phyloP scores from a whole-genome alignment of 257 asterid species.

The Striga asiatica region DNA sequence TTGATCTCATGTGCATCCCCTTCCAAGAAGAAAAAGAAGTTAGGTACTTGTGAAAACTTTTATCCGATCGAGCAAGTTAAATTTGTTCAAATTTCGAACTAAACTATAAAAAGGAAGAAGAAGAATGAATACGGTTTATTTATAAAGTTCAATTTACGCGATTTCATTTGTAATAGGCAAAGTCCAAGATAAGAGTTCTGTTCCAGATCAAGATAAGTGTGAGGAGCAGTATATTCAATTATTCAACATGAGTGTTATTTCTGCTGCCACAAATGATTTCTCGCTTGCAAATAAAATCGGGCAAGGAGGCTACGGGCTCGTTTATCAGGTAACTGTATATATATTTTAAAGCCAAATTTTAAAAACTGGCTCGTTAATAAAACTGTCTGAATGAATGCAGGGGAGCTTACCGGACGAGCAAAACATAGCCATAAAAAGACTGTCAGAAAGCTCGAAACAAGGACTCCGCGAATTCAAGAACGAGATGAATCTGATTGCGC shows the following conservation, averaged over 20 bases:
- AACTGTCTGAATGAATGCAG: too few species aligned
- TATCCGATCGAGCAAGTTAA: too few species aligned
- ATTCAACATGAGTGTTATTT: conserved; percentile 9
- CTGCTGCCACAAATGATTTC: conserved; percentile 29
- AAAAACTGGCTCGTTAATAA: too few species aligned
- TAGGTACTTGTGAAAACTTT: conserved; percentile 14
- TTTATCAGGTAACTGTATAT: conserved; percentile 22
- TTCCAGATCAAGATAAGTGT: neutral
- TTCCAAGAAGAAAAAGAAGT: neutral
- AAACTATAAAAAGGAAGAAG: too few species aligned
- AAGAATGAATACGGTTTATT: neutral
- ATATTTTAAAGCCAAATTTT: too few species aligned
- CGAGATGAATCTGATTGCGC: conserved; percentile 23
- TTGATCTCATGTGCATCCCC: neutral
- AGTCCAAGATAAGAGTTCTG: neutral
- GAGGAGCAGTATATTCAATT: conserved; percentile 9
- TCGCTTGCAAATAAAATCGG: conserved; percentile 30
- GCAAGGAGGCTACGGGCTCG: conserved; percentile 43
- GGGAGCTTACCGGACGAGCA: conserved; percentile 21
- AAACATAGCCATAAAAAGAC: conserved; percentile 32
- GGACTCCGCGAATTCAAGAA: conserved; percentile 33
- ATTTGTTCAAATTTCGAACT: too few species aligned
- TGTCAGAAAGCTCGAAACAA: conserved; percentile 20
- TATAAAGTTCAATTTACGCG: neutral
- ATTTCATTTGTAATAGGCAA: conserved; percentile 1